Evolutionary conservation across 768 basidiomycete genomes (phyloP), one percentile per base, ranked within the genome.

Genomic region (Suillus subluteus): DNA sequence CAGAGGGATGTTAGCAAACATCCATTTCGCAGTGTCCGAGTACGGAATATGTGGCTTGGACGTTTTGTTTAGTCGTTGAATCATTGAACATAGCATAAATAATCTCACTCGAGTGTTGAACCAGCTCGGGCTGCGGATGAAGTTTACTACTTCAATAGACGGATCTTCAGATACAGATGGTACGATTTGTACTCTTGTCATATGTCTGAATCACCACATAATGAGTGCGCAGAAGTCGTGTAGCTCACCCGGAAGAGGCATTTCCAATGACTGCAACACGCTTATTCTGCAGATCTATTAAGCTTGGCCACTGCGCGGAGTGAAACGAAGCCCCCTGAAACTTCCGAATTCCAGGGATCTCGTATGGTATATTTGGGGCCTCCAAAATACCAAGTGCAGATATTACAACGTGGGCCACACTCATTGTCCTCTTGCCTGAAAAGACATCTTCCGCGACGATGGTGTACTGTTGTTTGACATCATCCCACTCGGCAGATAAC

Each of bases 91-190:
- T 30, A 38, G 32, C 62, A 15, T 12, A 23, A 23, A 58, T n/a
- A 52, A 58, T 58, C 82, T 70, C 70, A 89, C 88, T 67, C 83
- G 82, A 2, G 84, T 82, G 1, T 82, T 64, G 68, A 81, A 88
- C 88, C 88, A 91, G 65, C 86, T 84, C 8, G 88, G 88, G 37
- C 85, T 88, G 62, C 90, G 79, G 56, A 73, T 73, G 72, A 89
- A 89, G 70, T 91, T 88, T 63, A 86, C 77, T 16, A 89, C 80
- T 58, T 84, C 71, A 8, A 86, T 82, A 23, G 82, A 81, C 3
- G 84, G 78, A 68, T 89, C 86, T 54, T 75, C 72, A 13, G 86
- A 80, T 62, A 89, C 86, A 58, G 76, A 69, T 12, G 88, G 87
- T n/a, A 89, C 78, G 56, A 89, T 82, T 72, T 91, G 90, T 3